Evolutionary conservation across 306 rosid species (phyloP), one percentile per base, ranked within the genome.

Genomic region (Ochetophila trinervis): DNA sequence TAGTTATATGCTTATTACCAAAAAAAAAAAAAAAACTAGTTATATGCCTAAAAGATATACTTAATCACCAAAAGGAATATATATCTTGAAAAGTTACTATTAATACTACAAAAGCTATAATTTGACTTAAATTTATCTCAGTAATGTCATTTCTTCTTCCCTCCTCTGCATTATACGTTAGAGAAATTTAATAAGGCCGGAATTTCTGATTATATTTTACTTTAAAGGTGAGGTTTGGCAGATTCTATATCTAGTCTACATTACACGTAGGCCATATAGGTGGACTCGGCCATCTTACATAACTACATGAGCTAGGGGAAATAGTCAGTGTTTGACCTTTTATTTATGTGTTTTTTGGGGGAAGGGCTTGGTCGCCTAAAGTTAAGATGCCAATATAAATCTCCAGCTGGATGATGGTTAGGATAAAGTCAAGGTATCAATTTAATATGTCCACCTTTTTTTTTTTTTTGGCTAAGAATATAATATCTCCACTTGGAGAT

Each of bases 331-430:
- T 37, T 36, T 36, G 14, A 8, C 45, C 22, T 40, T 40, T 1
- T 36, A 36, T 36, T 35, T 36, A 3, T 12, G 10, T 8, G 12
- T 40, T 40, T 36, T 8, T 40, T 6, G 10, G 45, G 45, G 12
- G 45, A 0, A 40, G 45, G 45, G 45, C 2, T 40, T 3, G 44
- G 45, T 10, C 3, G 45, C 3, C 45, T 10, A 37, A 37, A 37
- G 66, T 35, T 6, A 19, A 61, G 6, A 42, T 61, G 34, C 34
- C 53, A 21, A 42, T 6, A 40, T 12, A 61, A 42, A 42, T 20
- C 23, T 21, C 6, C 17, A 42, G 17, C 21, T 42, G 63, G 48
- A 59, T 45, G 47, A 59, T 35, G 66, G 65, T 40, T 42, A 61
- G 35, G 66, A 20, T 61, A 20, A 53, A 23, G 59, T 71, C 30